Evolutionary conservation across 352 stramenopile species (phyloP).

Genomic region (Poterioochromonas sp.): DNA sequence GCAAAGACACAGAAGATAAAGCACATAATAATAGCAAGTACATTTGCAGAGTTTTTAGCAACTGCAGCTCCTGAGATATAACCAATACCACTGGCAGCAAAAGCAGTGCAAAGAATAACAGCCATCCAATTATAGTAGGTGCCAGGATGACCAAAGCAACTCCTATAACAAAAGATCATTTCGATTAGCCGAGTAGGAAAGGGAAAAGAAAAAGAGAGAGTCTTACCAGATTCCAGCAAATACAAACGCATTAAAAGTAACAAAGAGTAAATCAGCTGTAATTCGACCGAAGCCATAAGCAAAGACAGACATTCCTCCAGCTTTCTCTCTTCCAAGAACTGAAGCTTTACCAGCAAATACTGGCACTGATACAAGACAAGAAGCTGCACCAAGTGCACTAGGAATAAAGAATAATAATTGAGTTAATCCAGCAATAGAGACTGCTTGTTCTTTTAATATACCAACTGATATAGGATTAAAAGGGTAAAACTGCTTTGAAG

Average conservation of each 20-base stretch:
- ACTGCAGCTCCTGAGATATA: not conserved
- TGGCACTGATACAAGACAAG: not conserved
- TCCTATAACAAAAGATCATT: not conserved
- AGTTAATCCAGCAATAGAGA: not conserved
- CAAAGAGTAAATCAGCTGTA: not conserved
- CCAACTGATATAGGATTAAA: not conserved
- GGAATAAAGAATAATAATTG: conserved; percentile 9
- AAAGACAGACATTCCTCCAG: not conserved
- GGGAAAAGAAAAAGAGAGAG: not conserved
- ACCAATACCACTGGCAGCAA: not conserved
- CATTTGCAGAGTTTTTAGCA: not conserved
- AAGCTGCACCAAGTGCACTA: not conserved
- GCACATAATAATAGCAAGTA: not conserved
- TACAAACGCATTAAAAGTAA: not conserved
- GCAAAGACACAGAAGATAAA: conserved; percentile 1
- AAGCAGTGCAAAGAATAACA: not conserved
- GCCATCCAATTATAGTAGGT: conserved; percentile 1
- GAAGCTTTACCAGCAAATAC: not conserved
- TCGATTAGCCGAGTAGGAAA: not conserved
- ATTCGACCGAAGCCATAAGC: not conserved
- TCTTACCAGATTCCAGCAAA: not conserved
- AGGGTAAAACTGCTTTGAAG: not conserved
- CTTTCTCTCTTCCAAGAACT: not conserved
- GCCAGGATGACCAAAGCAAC: not conserved
- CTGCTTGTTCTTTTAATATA: not conserved